Evolutionary conservation across 2,329 filamentous ascomycete genomes (phyloP).

Genomic region (Coleophoma cylindrospora): DNA sequence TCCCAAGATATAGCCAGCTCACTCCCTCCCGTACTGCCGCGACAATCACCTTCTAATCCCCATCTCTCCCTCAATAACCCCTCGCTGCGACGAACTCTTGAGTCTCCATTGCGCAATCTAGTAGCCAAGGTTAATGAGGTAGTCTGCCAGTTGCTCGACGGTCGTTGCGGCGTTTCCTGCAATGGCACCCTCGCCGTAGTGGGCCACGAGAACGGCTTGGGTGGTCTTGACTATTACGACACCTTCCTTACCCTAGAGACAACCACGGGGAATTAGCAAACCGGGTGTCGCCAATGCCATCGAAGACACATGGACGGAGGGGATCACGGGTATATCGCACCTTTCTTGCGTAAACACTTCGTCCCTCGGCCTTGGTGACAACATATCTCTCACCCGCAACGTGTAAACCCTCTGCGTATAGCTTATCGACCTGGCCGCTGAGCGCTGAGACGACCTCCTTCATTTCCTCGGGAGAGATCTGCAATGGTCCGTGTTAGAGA

Average conservation of each 20-base stretch:
- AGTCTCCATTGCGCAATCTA: conserved; percentile 36
- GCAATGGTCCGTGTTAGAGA: conserved; percentile 15
- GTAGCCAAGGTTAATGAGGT: conserved; percentile 69
- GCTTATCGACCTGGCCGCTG: conserved; percentile 46
- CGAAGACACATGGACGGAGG: too few species aligned
- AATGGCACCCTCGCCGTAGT: conserved; percentile 72
- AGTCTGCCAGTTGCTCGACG: conserved; percentile 81
- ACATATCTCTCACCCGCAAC: conserved; percentile 76
- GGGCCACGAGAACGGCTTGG: conserved; percentile 82
- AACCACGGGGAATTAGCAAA: too few species aligned
- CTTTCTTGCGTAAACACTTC: conserved; percentile 81
- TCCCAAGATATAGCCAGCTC: too few species aligned
- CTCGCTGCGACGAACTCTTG: too few species aligned
- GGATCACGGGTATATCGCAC: conserved; percentile 40
- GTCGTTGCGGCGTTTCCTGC: conserved; percentile 73
- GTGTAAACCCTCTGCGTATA: conserved; percentile 69
- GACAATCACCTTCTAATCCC: too few species aligned
- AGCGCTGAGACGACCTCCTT: conserved; percentile 52
- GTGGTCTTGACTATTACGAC: conserved; percentile 80
- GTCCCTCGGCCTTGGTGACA: conserved; percentile 68
- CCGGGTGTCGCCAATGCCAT: too few species aligned
- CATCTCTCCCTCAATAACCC: too few species aligned
- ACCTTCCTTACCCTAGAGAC: conserved; percentile 67
- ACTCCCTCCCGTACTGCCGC: too few species aligned
- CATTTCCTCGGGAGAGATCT: conserved; percentile 56